These are phyloP conservation scores for Tolypocladium tropicale DNA, from an alignment of 2,329 filamentous ascomycete genomes.

Conservation along the genomic window DNA sequence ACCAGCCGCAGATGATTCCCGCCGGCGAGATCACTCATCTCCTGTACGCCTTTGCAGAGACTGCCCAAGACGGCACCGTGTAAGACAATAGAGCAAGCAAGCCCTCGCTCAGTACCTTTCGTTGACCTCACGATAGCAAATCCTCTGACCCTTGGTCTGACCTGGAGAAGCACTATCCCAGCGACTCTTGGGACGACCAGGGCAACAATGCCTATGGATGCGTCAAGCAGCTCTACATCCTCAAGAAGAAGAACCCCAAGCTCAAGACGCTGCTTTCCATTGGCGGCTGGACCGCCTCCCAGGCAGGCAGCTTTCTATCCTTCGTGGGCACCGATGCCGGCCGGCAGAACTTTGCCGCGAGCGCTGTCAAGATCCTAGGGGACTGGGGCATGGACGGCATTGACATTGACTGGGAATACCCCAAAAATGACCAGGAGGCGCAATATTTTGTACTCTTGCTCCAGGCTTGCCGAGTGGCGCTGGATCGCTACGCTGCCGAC, in stretches of 20 bases:
- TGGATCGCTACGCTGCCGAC: constrained; percentile 30
- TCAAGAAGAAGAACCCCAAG: constrained; percentile 67
- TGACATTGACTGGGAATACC: constrained; percentile 49
- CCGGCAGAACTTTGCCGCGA: constrained; percentile 55
- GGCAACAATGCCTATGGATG: constrained; percentile 65
- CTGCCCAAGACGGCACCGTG: constrained; percentile 35
- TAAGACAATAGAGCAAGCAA: constrained; percentile 15
- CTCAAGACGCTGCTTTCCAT: constrained; percentile 74
- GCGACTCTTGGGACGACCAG: constrained; percentile 47
- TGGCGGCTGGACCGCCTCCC: constrained; percentile 70
- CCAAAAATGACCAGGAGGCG: constrained; percentile 26
- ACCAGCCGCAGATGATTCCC: constrained; percentile 59
- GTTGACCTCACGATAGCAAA: constrained; percentile 7
- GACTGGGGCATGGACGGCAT: constrained; percentile 53
- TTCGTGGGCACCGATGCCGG: constrained; percentile 52
- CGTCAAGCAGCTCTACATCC: constrained; percentile 64
- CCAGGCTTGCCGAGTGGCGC: constrained; percentile 28
- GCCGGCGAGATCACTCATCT: constrained; percentile 63
- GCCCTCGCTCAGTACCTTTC: too few species aligned
- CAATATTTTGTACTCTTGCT: constrained; percentile 31
- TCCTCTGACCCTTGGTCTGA: constrained; percentile 32
- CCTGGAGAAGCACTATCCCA: constrained; percentile 55
- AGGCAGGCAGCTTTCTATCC: constrained; percentile 47
- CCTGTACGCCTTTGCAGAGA: constrained; percentile 48
- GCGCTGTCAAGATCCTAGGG: constrained; percentile 57